phyloP scores from a whole-genome alignment of 108 stramenopile species.

The Cyclotella choctawhatcheeana region DNA sequence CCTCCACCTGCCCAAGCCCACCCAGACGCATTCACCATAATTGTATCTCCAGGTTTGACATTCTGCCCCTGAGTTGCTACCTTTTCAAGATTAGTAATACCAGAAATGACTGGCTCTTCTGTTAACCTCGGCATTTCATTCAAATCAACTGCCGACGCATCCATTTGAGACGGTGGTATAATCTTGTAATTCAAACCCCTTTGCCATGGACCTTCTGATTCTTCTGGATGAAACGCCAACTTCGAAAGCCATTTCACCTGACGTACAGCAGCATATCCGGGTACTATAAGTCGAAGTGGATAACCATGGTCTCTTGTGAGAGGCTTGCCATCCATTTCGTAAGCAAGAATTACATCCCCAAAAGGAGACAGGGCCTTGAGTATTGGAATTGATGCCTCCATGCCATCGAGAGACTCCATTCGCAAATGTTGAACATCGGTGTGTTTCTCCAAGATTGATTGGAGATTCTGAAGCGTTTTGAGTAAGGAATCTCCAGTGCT shows the following conservation, averaged over 20 bases:
- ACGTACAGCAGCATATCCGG: constrained; percentile 90
- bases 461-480: constrained; percentile 38
- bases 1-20: constrained; percentile 90
- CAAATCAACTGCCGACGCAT: constrained; percentile 70
- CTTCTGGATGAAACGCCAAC: constrained; percentile 63
- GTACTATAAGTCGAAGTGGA: constrained; percentile 94
- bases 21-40: constrained; percentile 64
- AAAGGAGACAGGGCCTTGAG: constrained; percentile 84
- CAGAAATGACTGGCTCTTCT: constrained; percentile 78
- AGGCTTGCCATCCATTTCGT: constrained; percentile 96
- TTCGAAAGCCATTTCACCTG: constrained; percentile 86
- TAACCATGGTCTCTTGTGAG: constrained; percentile 95
- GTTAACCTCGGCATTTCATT: constrained; percentile 75
- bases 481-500: constrained; percentile 5
- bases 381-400: constrained; percentile 84
- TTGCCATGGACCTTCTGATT: constrained; percentile 85
- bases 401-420: constrained; percentile 84
- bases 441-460: constrained; percentile 27
- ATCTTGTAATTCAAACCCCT: constrained; percentile 88
- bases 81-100: constrained; percentile 67
- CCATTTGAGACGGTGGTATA: constrained; percentile 75
- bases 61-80: background rate
- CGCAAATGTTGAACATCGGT: constrained; percentile 71
- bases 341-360: constrained; percentile 94
- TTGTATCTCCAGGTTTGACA: constrained; percentile 65